Evolutionary conservation across 306 rosid species (phyloP), one percentile per base, ranked within the genome.

Genomic region (Cicer arietinum): DNA sequence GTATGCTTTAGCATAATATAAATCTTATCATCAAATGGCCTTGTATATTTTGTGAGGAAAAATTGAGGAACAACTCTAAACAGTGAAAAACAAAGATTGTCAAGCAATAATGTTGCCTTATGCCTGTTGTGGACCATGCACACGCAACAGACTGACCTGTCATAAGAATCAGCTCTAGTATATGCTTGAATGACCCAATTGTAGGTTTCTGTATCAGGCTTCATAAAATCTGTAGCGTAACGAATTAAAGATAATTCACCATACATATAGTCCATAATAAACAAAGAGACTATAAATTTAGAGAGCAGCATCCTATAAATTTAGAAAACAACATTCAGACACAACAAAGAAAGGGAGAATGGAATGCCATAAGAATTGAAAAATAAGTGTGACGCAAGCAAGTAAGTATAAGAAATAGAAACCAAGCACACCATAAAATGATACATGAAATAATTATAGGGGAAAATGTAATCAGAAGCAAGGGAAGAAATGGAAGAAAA

Each of bases 171-270:
- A 76, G 98, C 98, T 85, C 96, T 91, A 68, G 97, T 90, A 84
- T 88, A 94, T 45, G 98, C 98, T 86, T 94, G 97, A 80, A 94
- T 90, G 82, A 94, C 96, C 98, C 97, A 94, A 89, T 94, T 94
- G 83, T 91, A 94, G 54, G 98, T 87, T 83, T 94, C 96, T 2
- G 96, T 84, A 79, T 94, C 93, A 58, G 98, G 98, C 85, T 91
- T 94, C 98, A 94, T 94, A 75, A 30, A 87, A 75, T 87, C 97
- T 94, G 88, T 70, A 42, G 66, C 8, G 62, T 46, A 57, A 85
- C 5, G 44, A 71, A 56, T 45, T 69, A 65, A 81, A 84, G 72
- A 78, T 18, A 67, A 79, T 46, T 69, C 51, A 76, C 66, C 67
- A 65, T 43, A 59, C 39, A 58, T 39, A 20, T n/a, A 71, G 62